A percentile compares a stretch with the other conserved stretches of the same genome.
These are phyloP conservation scores for Cadophora sp. DNA, from an alignment of 2,329 filamentous ascomycete genomes.

Conservation along the genomic window DNA sequence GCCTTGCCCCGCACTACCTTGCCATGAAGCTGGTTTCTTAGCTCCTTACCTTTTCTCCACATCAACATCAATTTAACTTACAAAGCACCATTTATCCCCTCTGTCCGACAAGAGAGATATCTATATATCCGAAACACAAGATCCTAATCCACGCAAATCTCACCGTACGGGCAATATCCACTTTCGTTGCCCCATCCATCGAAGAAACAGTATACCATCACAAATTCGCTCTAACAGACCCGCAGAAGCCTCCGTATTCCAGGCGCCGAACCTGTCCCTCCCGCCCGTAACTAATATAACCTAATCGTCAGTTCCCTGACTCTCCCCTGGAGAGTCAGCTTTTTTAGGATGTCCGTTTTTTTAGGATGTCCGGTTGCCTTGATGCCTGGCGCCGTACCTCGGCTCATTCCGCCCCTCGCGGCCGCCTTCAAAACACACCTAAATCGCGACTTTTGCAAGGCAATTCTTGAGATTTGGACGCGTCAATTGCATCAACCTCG, in stretches of 20 bases:
- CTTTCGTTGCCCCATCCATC: background rate
- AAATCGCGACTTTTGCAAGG: too few relatives aligned
- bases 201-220: background rate
- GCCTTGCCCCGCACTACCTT: too few relatives aligned
- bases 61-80: background rate
- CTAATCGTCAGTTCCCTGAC: too few relatives aligned
- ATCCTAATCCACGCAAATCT: background rate
- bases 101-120: background rate
- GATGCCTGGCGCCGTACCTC: too few relatives aligned
- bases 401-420: too few relatives aligned
- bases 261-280: background rate
- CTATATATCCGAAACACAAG: slow-evolving; percentile 2
- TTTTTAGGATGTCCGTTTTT: too few relatives aligned
- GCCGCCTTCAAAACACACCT: too few relatives aligned
- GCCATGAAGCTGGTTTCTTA: too few relatives aligned
- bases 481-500: too few relatives aligned
- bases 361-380: too few relatives aligned
- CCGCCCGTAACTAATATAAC: background rate
- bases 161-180: background rate
- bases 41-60: background rate
- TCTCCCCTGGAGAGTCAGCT: too few relatives aligned
- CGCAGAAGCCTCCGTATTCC: background rate
- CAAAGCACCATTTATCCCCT: background rate
- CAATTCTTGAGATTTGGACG: too few relatives aligned
- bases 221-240: background rate